phyloP scores from a whole-genome alignment of 75 land plant species.

The Selaginella moellendorffii region DNA sequence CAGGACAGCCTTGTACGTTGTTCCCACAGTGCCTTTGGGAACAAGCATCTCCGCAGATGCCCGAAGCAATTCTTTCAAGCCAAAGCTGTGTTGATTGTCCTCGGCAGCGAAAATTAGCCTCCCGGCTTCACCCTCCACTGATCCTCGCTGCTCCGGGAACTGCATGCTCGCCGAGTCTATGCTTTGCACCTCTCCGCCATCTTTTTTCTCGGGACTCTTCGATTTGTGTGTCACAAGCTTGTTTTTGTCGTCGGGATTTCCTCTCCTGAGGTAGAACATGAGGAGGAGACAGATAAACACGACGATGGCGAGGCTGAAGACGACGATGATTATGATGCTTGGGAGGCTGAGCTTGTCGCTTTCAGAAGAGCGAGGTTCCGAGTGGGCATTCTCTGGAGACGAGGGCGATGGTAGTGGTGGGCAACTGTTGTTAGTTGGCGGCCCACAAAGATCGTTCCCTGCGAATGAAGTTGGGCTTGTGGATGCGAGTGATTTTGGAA shows the following conservation, averaged over 20 bases:
- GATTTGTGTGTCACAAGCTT: no score
- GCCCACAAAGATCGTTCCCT: not conserved
- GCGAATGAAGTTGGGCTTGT: no score
- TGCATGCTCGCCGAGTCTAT: not conserved
- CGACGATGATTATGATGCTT: not conserved
- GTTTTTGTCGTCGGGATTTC: no score
- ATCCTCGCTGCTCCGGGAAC: not conserved
- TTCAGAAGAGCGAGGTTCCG: no score
- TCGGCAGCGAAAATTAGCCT: not conserved
- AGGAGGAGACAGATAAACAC: not conserved
- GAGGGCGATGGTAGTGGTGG: no score
- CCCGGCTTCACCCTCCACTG: not conserved
- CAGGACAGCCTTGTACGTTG: slow-evolving; percentile 80
- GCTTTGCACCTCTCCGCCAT: not conserved
- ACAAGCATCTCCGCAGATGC: slow-evolving; percentile 84
- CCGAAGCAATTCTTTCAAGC: slow-evolving; percentile 51
- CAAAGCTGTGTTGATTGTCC: slow-evolving; percentile 1
- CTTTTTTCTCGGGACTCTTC: not conserved
- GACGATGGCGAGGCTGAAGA: not conserved
- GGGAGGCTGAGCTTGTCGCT: not conserved
- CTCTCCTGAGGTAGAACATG: not conserved
- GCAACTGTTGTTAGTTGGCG: no score
- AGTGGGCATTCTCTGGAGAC: no score
- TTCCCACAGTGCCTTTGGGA: slow-evolving; percentile 63
- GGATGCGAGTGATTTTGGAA: not conserved